A percentile compares a stretch with the other conserved stretches of the same genome.
Evolutionary conservation across 228 moss, liverwort and hornwort species (phyloP).

Genomic region (Sphagnum fallax): DNA sequence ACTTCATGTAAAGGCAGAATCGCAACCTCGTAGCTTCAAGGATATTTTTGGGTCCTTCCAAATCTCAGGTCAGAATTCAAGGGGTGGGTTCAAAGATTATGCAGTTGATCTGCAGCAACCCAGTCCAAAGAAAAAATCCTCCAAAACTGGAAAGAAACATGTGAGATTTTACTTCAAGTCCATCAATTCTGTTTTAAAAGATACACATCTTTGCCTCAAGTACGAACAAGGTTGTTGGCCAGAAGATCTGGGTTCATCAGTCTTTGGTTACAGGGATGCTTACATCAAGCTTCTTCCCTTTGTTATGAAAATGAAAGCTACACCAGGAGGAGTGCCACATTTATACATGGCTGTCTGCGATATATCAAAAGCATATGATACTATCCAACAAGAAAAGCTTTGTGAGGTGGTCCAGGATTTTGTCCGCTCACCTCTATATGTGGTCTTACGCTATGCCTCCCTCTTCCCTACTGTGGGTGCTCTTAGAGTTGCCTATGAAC

Average conservation of each 20-base stretch:
- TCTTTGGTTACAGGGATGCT: constrained; percentile 82
- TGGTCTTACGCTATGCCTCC: constrained; percentile 56
- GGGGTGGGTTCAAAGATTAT: constrained; percentile 3
- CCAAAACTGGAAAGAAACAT: constrained; percentile 11
- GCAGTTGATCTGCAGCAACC: constrained; percentile 14
- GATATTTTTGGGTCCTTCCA: constrained; percentile 11
- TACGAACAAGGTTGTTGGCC: constrained; percentile 70
- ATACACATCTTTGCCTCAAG: constrained; percentile 76
- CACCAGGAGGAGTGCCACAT: constrained; percentile 58
- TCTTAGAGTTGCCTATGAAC: constrained; percentile 57
- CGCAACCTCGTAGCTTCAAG: constrained; percentile 5
- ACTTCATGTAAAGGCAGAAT: constrained; percentile 28
- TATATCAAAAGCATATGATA: constrained; percentile 91
- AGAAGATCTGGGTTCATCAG: constrained; percentile 80
- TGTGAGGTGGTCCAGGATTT: constrained; percentile 62
- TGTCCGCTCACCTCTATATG: constrained; percentile 48
- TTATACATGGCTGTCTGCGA: constrained; percentile 93
- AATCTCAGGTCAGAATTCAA: constrained; percentile 9
- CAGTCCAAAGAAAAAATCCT: constrained; percentile 1
- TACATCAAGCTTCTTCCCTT: constrained; percentile 82
- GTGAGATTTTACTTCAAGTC: constrained; percentile 64
- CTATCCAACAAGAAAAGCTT: constrained; percentile 84
- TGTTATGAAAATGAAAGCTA: constrained; percentile 65
- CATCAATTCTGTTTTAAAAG: constrained; percentile 73
- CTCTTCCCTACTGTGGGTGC: constrained; percentile 52